These are phyloP conservation scores for Penicillium canariense DNA, from an alignment of 495 filamentous ascomycete species.

Conservation along the genomic window DNA sequence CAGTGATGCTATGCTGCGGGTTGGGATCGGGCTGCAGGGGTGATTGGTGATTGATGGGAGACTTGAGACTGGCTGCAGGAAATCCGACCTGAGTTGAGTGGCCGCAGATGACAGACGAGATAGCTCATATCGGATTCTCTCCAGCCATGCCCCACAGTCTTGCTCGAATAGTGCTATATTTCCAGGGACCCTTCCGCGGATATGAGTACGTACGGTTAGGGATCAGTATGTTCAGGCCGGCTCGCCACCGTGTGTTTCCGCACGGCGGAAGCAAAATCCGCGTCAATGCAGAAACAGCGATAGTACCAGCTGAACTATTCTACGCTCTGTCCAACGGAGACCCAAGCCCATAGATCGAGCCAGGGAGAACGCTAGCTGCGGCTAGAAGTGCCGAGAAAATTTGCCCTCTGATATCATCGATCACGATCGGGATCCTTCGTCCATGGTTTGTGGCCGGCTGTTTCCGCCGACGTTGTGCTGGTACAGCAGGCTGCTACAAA, in stretches of 20 bases:
- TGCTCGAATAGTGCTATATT: neutral
- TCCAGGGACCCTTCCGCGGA: neutral
- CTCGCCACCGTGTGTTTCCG: neutral
- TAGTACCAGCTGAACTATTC: too few relatives aligned
- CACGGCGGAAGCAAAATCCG: neutral
- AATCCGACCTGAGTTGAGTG: neutral
- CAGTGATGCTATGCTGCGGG: neutral
- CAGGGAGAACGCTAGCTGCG: too few relatives aligned
- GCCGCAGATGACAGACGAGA: neutral
- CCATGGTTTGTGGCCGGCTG: too few relatives aligned
- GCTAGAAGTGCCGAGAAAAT: neutral
- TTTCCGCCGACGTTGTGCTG: neutral
- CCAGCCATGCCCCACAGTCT: neutral
- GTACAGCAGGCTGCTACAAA: too few relatives aligned
- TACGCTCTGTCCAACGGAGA: too few relatives aligned
- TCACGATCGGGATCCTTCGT: too few relatives aligned
- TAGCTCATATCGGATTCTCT: neutral
- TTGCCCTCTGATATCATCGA: constrained; percentile 7
- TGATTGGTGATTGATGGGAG: neutral
- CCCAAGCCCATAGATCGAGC: too few relatives aligned
- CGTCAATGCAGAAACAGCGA: too few relatives aligned
- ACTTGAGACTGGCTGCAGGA: neutral
- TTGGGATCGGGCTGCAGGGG: neutral
- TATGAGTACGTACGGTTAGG: neutral
- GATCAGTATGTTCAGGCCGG: too few relatives aligned